A percentile compares a stretch with the other conserved stretches of the same genome.
phyloP scores from a whole-genome alignment of 2,329 filamentous ascomycete genomes.

The Xylaria sp. region DNA sequence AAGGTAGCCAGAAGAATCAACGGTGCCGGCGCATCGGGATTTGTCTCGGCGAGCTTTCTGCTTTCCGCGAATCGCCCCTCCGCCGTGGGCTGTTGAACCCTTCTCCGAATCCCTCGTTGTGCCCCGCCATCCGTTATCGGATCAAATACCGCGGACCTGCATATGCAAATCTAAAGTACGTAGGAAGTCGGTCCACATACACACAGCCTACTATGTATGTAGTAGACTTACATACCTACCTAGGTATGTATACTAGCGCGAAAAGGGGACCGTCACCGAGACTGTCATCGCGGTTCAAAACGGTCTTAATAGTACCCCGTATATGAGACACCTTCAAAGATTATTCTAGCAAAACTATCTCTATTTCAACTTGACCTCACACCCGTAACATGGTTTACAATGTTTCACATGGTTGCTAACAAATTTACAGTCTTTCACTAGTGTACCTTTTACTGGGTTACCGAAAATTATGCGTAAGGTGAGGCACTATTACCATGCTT shows the following conservation, averaged over 20 bases:
- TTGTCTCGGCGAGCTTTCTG: slow-evolving; percentile 32
- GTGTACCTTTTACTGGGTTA: not conserved
- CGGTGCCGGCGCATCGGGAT: slow-evolving; percentile 12
- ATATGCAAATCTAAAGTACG: not conserved
- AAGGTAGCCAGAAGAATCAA: slow-evolving; percentile 1
- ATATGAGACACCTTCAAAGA: no score
- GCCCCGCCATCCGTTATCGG: slow-evolving; percentile 50
- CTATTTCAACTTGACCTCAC: no score
- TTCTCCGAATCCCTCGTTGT: slow-evolving; percentile 9
- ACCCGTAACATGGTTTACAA: no score
- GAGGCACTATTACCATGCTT: not conserved
- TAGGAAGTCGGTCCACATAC: not conserved
- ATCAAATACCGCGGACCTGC: slow-evolving; percentile 85
- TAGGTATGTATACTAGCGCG: no score
- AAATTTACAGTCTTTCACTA: no score
- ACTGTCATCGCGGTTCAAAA: no score
- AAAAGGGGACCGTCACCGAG: no score
- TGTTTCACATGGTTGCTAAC: no score
- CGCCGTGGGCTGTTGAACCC: slow-evolving; percentile 13
- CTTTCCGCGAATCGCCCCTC: slow-evolving; percentile 37
- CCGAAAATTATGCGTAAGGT: no score
- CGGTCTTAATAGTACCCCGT: no score
- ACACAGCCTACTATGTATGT: not conserved
- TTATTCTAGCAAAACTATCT: no score
- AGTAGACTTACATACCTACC: not conserved